These are phyloP conservation scores for Dictyostelium intermedium DNA, from an alignment of 78 protist species.

Conservation along the genomic window DNA sequence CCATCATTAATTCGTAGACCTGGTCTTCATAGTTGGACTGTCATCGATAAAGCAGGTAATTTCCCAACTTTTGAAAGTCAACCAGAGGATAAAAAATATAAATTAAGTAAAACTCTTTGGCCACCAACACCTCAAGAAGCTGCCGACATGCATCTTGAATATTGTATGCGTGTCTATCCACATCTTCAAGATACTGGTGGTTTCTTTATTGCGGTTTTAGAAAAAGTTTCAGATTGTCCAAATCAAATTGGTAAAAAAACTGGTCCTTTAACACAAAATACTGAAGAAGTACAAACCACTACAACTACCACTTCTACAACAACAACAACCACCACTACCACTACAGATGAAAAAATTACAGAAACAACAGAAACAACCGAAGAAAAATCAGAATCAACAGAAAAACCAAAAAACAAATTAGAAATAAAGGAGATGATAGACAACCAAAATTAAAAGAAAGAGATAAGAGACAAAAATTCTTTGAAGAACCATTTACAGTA, in stretches of 20 bases:
- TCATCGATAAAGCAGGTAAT: conserved; percentile 50
- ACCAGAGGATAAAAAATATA: conserved; percentile 8
- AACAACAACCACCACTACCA: neutral
- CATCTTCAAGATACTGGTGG: conserved; percentile 97
- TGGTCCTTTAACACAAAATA: neutral
- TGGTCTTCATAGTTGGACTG: conserved; percentile 91
- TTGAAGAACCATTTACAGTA: conserved; percentile 52
- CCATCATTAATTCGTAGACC: conserved; percentile 73
- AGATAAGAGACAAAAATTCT: conserved; percentile 16
- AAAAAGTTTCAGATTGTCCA: conserved; percentile 84
- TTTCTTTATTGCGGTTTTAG: conserved; percentile 97
- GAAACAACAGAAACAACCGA: neutral
- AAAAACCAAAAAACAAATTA: neutral
- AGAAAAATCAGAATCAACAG: neutral
- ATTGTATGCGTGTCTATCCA: conserved; percentile 94
- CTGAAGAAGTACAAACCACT: neutral
- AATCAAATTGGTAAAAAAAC: conserved; percentile 46
- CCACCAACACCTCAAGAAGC: conserved; percentile 87
- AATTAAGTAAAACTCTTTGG: conserved; percentile 26
- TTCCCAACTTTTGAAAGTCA: neutral
- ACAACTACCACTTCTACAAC: neutral
- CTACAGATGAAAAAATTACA: neutral
- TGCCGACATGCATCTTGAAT: conserved; percentile 45
- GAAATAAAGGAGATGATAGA: neutral
- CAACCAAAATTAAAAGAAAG: conserved; percentile 8